Base-by-base conservation (phyloP, 2,329 filamentous ascomycete genomes). In the Cadophora gregata region DNA sequence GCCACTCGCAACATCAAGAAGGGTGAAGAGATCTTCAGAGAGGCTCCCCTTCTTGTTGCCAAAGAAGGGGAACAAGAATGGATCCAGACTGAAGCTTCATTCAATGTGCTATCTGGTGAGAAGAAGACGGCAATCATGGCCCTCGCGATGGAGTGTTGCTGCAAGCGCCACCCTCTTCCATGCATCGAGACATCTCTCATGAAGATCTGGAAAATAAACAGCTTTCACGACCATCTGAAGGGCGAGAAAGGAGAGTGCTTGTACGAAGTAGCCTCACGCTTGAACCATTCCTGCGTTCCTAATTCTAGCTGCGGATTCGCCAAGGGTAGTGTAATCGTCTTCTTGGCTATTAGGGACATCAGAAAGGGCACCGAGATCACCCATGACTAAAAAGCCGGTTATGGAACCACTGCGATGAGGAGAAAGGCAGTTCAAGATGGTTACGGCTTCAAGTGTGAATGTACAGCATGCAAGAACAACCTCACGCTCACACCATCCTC, bases 21-120 rank as follows among this genome's bases (percentile, higher is more conserved):
- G 3, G 65, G 60, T 7, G 60, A 45, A 10, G 61, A 63, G 16
- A 63, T 67, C 24, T 47, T 58, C 12, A 61, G 63, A 47, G 65
- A 60, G 47, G 42, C 60, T 12, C 14, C 60, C 10, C 25, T 67
- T 8, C 19, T 38, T 7, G 47, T 31, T 12, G 12, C 25, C 21
- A 38, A 38, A 33, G 31, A 33, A 6, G 31, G 31, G 5, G 36
- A 38, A 3, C 16, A 53, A 0, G 1, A 33, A 6, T 60, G 27
- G 42, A 19, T 25, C 19, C 45, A 63, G 42, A 24, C 16, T 14
- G 51, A 59, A 24, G 65, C 60, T 24, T 31, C 31, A 14, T 47
- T 59, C 27, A 47, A 29, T n/a, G 25, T 25, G 21, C 7, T 59
- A 16, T 38, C 36, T 14, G 12, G 2, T 1, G 21, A 59, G 7